phyloP scores from a whole-genome alignment of 768 basidiomycete species.

The Lactifluus piperatus region DNA sequence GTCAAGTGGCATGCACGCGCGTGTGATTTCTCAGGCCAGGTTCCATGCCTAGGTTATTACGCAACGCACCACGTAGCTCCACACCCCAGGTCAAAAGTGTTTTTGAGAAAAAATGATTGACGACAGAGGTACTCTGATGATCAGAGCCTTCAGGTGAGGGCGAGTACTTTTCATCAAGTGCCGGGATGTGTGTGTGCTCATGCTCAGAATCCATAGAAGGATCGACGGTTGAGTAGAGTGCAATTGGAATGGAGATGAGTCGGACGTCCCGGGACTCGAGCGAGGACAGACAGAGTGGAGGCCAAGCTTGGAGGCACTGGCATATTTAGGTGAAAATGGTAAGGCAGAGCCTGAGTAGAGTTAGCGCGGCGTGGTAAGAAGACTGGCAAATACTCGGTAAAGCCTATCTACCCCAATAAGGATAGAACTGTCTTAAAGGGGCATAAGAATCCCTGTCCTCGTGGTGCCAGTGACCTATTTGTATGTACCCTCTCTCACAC shows the following conservation, averaged over 20 bases:
- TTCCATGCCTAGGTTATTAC: neutral
- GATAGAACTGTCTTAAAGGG: no score
- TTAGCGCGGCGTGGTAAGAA: no score
- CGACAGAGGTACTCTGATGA: neutral
- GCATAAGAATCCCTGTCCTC: no score
- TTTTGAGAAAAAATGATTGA: slow-evolving; percentile 3
- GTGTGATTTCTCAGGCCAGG: neutral
- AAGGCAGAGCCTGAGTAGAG: no score
- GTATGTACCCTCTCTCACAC: no score
- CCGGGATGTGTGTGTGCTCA: neutral
- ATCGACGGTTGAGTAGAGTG: neutral
- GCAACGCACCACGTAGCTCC: slow-evolving; percentile 26
- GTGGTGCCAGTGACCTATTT: no score
- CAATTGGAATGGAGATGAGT: neutral
- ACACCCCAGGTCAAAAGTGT: slow-evolving; percentile 27
- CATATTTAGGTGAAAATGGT: neutral
- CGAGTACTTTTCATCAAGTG: neutral
- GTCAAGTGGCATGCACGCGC: neutral
- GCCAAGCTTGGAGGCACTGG: no score
- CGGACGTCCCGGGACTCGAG: neutral
- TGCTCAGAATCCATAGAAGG: neutral
- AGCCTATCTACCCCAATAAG: no score
- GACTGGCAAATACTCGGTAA: no score
- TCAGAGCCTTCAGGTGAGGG: no score
- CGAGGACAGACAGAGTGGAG: neutral